A percentile compares a stretch with the other conserved stretches of the same genome.
These are phyloP conservation scores for Solanum bulbocastanum DNA, from an alignment of 257 asterid genomes.

Conservation along the genomic window DNA sequence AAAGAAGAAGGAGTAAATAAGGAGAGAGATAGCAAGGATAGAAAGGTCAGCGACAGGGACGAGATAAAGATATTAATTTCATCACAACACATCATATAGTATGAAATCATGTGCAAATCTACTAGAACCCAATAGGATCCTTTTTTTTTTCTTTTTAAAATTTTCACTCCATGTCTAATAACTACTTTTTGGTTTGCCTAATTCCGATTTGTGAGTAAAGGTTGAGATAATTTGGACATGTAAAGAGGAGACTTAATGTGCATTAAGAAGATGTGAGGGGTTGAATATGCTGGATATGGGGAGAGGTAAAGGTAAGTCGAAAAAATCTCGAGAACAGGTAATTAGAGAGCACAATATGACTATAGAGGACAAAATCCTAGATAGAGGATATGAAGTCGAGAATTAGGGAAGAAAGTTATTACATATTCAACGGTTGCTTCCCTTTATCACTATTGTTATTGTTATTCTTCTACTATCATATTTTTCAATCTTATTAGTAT, in stretches of 20 bases:
- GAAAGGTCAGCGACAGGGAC: constrained; percentile 54
- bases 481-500: not conserved
- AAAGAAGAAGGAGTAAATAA: constrained; percentile 8
- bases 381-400: not conserved
- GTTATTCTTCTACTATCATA: not conserved
- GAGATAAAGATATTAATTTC: constrained; percentile 36
- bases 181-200: accelerated
- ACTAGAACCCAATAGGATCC: not conserved
- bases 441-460: not conserved
- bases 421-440: not conserved
- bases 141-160: not conserved
- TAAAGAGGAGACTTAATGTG: not conserved
- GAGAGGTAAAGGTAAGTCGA: not conserved
- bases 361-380: too few species aligned
- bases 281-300: not conserved
- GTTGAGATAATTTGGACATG: not conserved
- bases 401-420: not conserved
- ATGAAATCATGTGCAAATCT: not conserved
- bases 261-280: not conserved
- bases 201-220: not conserved
- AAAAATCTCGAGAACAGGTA: accelerated
- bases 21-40: constrained; percentile 17
- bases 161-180: not conserved
- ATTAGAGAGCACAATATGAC: not conserved
- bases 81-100: not conserved